Evolutionary conservation across 768 basidiomycete genomes (phyloP).

Genomic region (Lactarius hatsudake): DNA sequence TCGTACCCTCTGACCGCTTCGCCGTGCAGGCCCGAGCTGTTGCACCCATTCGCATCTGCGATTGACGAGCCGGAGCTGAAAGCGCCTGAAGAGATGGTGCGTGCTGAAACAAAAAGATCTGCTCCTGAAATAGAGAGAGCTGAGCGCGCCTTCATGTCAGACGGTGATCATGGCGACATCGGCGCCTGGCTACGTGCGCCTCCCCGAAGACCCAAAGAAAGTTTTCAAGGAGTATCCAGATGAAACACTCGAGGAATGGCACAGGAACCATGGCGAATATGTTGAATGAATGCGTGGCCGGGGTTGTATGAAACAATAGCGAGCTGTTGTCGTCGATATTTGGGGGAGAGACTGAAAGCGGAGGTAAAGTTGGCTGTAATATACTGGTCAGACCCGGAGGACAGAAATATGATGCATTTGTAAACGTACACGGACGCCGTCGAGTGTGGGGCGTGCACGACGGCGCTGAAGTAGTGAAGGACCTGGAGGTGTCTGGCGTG

Average conservation of each 20-base stretch:
- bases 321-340: neutral
- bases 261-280: conserved; percentile 49
- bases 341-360: too few relatives aligned
- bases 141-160: neutral
- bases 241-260: conserved; percentile 57
- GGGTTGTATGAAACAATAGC: neutral
- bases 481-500: too few relatives aligned
- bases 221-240: conserved; percentile 44
- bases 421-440: too few relatives aligned
- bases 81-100: conserved; percentile 49
- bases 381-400: too few relatives aligned
- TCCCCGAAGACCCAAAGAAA: conserved; percentile 58
- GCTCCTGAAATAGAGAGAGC: neutral
- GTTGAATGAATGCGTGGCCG: conserved; percentile 29
- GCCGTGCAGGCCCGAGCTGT: conserved; percentile 51
- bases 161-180: conserved; percentile 34
- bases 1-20: neutral
- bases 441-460: too few relatives aligned
- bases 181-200: conserved; percentile 57
- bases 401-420: too few relatives aligned
- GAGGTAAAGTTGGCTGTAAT: too few relatives aligned
- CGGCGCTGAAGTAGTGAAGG: too few relatives aligned
- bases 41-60: conserved; percentile 68
- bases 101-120: conserved; percentile 18
- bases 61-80: conserved; percentile 61